phyloP scores from a whole-genome alignment of 805 yeast species.

The Grigorovia humatica region DNA sequence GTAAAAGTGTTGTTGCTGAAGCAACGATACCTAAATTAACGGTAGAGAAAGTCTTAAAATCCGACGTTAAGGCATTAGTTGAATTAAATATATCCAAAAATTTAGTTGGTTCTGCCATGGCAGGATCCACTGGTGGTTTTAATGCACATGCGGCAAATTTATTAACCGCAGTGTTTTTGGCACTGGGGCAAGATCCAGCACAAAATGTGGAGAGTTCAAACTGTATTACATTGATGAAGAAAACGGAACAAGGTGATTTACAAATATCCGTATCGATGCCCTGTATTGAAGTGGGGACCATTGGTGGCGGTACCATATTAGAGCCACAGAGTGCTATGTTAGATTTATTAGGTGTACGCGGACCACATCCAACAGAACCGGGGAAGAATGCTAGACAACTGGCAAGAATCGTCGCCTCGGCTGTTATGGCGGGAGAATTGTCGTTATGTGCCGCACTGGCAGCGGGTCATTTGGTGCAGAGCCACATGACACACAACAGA shows the following conservation, averaged over 20 bases:
- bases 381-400: conserved; percentile 92
- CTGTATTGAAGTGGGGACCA: conserved; percentile 95
- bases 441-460: conserved; percentile 94
- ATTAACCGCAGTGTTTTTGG: conserved; percentile 87
- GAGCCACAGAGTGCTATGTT: conserved; percentile 97
- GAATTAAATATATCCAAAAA: conserved; percentile 84
- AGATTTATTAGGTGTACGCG: conserved; percentile 86
- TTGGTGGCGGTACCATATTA: conserved; percentile 97
- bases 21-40: conserved; percentile 78
- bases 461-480: conserved; percentile 95
- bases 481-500: conserved; percentile 95
- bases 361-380: conserved; percentile 89
- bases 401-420: conserved; percentile 87
- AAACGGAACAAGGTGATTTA: conserved; percentile 63
- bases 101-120: conserved; percentile 94
- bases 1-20: conserved; percentile 95
- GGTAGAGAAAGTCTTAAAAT: conserved; percentile 75
- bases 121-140: conserved; percentile 96
- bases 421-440: conserved; percentile 92
- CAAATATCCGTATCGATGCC: conserved; percentile 98
- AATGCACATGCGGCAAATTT: conserved; percentile 97
- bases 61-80: conserved; percentile 86
- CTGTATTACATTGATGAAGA: conserved; percentile 93
- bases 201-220: conserved; percentile 96
- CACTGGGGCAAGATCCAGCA: conserved; percentile 99